A percentile compares a stretch with the other conserved stretches of the same genome.
phyloP scores from a whole-genome alignment of 352 stramenopile genomes.

The Hyaloperonospora arabidopsidis region DNA sequence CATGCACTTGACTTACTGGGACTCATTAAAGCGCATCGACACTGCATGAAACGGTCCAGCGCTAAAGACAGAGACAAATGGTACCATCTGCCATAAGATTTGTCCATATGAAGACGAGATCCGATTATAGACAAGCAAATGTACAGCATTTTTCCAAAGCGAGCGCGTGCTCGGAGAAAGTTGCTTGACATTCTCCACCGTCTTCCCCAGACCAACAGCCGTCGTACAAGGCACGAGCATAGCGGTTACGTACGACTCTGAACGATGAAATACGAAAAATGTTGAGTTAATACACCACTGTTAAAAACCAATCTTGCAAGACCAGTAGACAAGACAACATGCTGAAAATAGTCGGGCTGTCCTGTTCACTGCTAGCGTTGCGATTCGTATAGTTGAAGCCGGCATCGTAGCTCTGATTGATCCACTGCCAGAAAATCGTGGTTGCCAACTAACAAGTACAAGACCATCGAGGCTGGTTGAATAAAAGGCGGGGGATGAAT shows the following conservation, averaged over 20 bases:
- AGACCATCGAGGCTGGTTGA: too few species aligned
- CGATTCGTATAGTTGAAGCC: conserved; percentile 87
- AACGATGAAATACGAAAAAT: too few species aligned
- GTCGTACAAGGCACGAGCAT: conserved; percentile 73
- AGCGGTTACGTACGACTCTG: conserved; percentile 73
- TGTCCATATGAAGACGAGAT: background rate
- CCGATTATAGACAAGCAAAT: background rate
- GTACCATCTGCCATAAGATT: conserved; percentile 51
- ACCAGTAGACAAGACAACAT: too few species aligned
- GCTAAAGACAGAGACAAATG: conserved; percentile 75
- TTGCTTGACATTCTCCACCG: conserved; percentile 65
- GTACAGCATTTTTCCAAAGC: conserved; percentile 51
- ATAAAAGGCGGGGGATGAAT: too few species aligned
- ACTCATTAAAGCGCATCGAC: conserved; percentile 85
- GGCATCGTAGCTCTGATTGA: conserved; percentile 86
- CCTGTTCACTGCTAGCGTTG: conserved; percentile 74
- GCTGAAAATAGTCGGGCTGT: conserved; percentile 72
- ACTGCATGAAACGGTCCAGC: conserved; percentile 82
- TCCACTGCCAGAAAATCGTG: conserved; percentile 86
- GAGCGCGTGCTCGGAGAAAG: conserved; percentile 56
- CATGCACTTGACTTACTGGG: conserved; percentile 41
- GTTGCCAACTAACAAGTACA: conserved; percentile 47
- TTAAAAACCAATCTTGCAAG: too few species aligned
- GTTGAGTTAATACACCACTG: too few species aligned
- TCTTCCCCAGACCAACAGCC: conserved; percentile 66